phyloP scores from a whole-genome alignment of 192 early-diverging fungal species.

The Coemansia sp. region DNA sequence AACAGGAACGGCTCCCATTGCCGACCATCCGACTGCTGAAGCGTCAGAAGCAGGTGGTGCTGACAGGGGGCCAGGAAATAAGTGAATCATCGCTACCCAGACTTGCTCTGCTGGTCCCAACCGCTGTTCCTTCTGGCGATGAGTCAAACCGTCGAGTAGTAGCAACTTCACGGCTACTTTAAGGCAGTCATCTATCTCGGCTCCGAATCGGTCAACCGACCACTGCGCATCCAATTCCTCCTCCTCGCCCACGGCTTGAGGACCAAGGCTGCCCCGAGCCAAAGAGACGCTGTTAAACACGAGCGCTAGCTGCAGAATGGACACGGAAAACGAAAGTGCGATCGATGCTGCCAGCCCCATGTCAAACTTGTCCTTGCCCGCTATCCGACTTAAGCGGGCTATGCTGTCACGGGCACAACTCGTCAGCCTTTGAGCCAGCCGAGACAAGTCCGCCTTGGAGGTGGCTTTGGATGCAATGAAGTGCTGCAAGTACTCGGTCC shows the following conservation, averaged over 20 bases:
- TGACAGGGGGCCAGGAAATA: conserved; percentile 6
- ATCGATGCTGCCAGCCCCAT: conserved; percentile 13
- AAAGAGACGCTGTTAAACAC: conserved; percentile 5
- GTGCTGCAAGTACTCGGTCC: conserved; percentile 40
- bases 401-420: conserved; percentile 6
- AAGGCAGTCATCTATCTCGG: conserved; percentile 30
- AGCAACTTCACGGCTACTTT: conserved; percentile 19
- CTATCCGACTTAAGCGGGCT: conserved; percentile 10
- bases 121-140: not conserved
- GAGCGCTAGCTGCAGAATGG: conserved; percentile 30
- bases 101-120: conserved; percentile 15
- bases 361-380: not conserved
- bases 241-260: conserved; percentile 39
- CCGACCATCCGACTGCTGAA: not conserved
- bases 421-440: conserved; percentile 12
- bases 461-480: conserved; percentile 4
- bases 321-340: conserved; percentile 22
- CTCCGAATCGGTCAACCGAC: conserved; percentile 10
- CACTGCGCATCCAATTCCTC: conserved; percentile 18
- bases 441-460: conserved; percentile 16
- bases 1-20: conserved; percentile 6
- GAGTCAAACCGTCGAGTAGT: not conserved
- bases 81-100: conserved; percentile 33
- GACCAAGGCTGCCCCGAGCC: conserved; percentile 4
- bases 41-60: not conserved